Conservation (phyloP, 179 eudicot species). For the Gypsophila paniculata region DNA sequence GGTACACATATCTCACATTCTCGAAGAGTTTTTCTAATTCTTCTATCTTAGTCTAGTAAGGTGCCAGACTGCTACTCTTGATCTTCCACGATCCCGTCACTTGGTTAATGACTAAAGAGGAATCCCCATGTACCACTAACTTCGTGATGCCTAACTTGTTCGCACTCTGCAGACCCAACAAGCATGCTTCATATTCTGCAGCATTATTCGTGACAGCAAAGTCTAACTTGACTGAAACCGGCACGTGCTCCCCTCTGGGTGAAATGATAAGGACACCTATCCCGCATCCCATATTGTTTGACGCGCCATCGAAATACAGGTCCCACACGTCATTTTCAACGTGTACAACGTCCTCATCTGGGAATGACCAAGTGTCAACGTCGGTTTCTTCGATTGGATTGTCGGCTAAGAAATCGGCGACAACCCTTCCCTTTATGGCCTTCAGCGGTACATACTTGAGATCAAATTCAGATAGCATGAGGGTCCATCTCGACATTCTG, state of each 20-base stretch:
- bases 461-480: no score
- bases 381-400: no score
- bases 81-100: background rate
- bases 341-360: no score
- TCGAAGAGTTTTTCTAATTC: background rate
- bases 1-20: background rate
- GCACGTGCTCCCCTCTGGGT: background rate
- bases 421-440: no score
- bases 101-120: background rate
- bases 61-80: background rate
- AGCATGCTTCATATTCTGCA: background rate
- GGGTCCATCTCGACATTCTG: no score
- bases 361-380: no score
- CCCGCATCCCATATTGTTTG: no score
- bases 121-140: background rate
- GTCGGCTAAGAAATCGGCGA: no score
- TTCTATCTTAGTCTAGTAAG: background rate
- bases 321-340: no score
- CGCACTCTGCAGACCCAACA: background rate
- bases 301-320: no score
- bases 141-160: background rate
- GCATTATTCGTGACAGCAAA: background rate
- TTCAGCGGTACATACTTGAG: no score
- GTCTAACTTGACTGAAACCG: background rate
- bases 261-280: background rate